Evolutionary conservation across 345 rosid species (phyloP).

Genomic region (Populus simonii): DNA sequence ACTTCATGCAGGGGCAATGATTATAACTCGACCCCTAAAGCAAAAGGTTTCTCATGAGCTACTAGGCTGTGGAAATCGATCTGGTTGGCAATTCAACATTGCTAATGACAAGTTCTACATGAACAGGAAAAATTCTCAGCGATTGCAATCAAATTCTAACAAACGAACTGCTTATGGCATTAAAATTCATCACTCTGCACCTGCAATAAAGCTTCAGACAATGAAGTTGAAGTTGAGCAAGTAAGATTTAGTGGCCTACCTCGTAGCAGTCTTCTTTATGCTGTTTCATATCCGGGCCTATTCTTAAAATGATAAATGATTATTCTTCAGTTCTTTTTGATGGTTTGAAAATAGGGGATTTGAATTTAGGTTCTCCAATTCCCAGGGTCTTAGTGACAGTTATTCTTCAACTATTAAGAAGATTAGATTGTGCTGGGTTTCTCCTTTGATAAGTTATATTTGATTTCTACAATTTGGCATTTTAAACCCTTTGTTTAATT

Average conservation of each 20-base stretch:
- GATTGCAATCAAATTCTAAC: slow-evolving; percentile 68
- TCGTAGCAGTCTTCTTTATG: neutral
- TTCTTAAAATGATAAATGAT: neutral
- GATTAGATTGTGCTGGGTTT: neutral
- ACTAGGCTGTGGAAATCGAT: slow-evolving; percentile 38
- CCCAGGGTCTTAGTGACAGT: neutral
- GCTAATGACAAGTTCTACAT: slow-evolving; percentile 89
- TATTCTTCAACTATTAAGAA: neutral
- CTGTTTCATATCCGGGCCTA: neutral
- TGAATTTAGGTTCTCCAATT: neutral
- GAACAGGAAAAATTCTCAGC: slow-evolving; percentile 85
- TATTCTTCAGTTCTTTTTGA: neutral
- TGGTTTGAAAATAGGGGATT: neutral
- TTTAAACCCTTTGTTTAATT: neutral
- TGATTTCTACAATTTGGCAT: neutral
- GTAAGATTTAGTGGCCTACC: slow-evolving; percentile 44
- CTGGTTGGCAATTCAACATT: slow-evolving; percentile 88
- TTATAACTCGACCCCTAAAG: slow-evolving; percentile 53
- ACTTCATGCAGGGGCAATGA: slow-evolving; percentile 93
- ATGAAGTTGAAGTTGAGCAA: slow-evolving; percentile 93
- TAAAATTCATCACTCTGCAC: slow-evolving; percentile 88
- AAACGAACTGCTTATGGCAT: slow-evolving; percentile 67
- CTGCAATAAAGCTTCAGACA: slow-evolving; percentile 92
- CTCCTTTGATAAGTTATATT: neutral
- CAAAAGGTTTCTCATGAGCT: slow-evolving; percentile 48